A percentile compares a stretch with the other conserved stretches of the same genome.
Evolutionary conservation across 1,284 basidiomycete genomes (phyloP).

Genomic region (Grifola frondosa): DNA sequence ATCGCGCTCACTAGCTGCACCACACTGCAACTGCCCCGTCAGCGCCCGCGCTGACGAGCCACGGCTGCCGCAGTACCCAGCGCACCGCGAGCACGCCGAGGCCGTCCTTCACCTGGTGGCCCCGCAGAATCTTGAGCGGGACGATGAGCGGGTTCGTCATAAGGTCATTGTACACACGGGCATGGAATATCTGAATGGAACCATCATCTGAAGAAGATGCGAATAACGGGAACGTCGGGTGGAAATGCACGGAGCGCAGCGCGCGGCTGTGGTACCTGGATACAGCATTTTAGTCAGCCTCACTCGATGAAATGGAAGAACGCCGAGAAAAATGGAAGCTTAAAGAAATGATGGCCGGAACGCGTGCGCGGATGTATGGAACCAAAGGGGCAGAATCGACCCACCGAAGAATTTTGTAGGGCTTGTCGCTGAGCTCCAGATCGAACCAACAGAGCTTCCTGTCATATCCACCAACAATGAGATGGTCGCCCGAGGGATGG

Average conservation of each 20-base stretch:
- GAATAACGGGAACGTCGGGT: slow-evolving; percentile 93
- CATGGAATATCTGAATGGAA: slow-evolving; percentile 95
- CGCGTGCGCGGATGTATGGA: not conserved
- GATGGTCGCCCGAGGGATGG: slow-evolving; percentile 93
- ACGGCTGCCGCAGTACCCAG: slow-evolving; percentile 91
- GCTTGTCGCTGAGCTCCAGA: slow-evolving; percentile 91
- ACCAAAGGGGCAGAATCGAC: slow-evolving; percentile 6
- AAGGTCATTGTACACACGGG: slow-evolving; percentile 90
- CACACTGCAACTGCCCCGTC: slow-evolving; percentile 90
- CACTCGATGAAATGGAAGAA: not conserved
- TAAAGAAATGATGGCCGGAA: not conserved
- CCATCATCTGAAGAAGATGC: slow-evolving; percentile 97
- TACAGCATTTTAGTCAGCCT: not conserved
- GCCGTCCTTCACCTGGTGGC: slow-evolving; percentile 82
- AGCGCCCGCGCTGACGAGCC: slow-evolving; percentile 91
- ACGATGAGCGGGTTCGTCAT: slow-evolving; percentile 97
- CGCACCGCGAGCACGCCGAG: slow-evolving; percentile 89
- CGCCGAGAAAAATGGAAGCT: not conserved
- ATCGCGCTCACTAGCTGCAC: slow-evolving; percentile 57
- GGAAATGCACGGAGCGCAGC: slow-evolving; percentile 89
- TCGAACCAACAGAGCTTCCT: slow-evolving; percentile 99
- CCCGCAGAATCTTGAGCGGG: slow-evolving; percentile 93
- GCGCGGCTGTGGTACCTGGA: slow-evolving; percentile 89
- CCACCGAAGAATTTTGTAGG: slow-evolving; percentile 92
- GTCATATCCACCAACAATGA: slow-evolving; percentile 97